These are phyloP conservation scores for Diaporthe destruens DNA, from an alignment of 2,329 filamentous ascomycete species.

Conservation along the genomic window DNA sequence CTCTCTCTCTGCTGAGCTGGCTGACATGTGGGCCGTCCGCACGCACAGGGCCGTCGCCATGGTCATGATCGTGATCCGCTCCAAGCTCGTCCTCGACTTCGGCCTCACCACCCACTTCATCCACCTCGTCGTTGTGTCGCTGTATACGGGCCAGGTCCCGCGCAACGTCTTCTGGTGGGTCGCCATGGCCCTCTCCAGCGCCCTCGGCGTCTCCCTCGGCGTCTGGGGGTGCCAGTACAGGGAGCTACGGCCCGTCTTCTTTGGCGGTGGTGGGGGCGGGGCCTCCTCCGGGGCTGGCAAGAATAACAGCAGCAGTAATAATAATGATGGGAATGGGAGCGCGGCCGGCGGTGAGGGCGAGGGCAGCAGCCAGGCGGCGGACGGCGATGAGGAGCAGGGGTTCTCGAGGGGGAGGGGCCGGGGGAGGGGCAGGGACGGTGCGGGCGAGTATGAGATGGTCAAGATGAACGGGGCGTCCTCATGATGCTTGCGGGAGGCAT, in stretches of 20 bases:
- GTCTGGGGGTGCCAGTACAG: slow-evolving; percentile 94
- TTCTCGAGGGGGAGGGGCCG: slow-evolving; percentile 63
- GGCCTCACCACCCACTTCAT: slow-evolving; percentile 77
- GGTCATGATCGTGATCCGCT: slow-evolving; percentile 85
- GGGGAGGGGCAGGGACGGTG: slow-evolving; percentile 66
- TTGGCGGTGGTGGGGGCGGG: slow-evolving; percentile 70
- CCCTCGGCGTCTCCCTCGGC: slow-evolving; percentile 70
- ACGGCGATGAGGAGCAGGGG: slow-evolving; percentile 62
- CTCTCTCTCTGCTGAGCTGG: too few species aligned
- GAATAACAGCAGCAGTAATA: slow-evolving; percentile 41
- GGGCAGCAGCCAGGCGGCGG: slow-evolving; percentile 42
- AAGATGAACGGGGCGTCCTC: slow-evolving; percentile 56
- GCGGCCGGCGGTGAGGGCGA: slow-evolving; percentile 43
- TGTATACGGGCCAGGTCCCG: slow-evolving; percentile 84
- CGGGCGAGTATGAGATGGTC: slow-evolving; percentile 76
- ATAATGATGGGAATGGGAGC: slow-evolving; percentile 44
- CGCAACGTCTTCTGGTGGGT: slow-evolving; percentile 89
- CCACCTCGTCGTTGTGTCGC: slow-evolving; percentile 61
- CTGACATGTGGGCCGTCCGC: neutral
- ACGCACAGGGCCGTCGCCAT: slow-evolving; percentile 80
- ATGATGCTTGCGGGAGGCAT: slow-evolving; percentile 25
- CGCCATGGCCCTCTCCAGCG: slow-evolving; percentile 62
- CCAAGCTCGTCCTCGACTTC: slow-evolving; percentile 95
- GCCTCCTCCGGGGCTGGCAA: slow-evolving; percentile 54
- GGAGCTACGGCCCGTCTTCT: slow-evolving; percentile 89